Evolutionary conservation across 2,329 filamentous ascomycete genomes (phyloP), one percentile per base, ranked within the genome.

Genomic region (Apiospora malaysiana): DNA sequence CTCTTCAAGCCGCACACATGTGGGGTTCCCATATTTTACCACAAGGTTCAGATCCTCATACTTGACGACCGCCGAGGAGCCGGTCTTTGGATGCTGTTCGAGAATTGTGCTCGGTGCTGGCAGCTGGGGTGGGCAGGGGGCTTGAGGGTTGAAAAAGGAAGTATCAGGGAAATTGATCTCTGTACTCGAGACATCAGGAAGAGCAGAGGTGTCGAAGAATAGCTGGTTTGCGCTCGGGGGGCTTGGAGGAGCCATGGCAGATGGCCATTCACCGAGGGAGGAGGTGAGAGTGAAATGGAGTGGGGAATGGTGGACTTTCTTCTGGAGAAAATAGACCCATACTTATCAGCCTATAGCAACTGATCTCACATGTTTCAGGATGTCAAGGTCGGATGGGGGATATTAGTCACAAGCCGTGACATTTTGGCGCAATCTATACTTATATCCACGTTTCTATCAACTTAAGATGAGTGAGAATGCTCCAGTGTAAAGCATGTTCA

Each of bases 1-100:
- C 66, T 73, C 70, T 59, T 71, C 71, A 21, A 70, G 56, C 68
- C 68, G 66, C n/a, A 73, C 27, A 14, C 46, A 40, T 4, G 63
- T 32, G 40, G 63, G 27, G 2, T 21, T 16, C 63, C 63, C 63
- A n/a, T 18, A 42, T 42, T 66, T 66, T 2, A 66, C 40, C 37
- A 43, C 63, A n/a, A 66, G 63, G 12, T 66, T 66, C 27, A 66
- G 63, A 23, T 66, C n/a, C 27, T 66, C 40, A 66, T 66, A 66
- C n/a, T 23, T 66, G 37, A 43, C 27, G 27, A 66, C 12, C 25
- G 27, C n/a, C 12, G 8, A 8, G 27, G 63, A 32, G 25, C 27
- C 25, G 63, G 63, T 10, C 9, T n/a, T 8, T 43, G 63, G 63
- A 40, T 66, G 6, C 45, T 46, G 45, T 46, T 46, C 16, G 21